Conservation (phyloP, 179 eudicot species). For the Drosera spatulata region DNA sequence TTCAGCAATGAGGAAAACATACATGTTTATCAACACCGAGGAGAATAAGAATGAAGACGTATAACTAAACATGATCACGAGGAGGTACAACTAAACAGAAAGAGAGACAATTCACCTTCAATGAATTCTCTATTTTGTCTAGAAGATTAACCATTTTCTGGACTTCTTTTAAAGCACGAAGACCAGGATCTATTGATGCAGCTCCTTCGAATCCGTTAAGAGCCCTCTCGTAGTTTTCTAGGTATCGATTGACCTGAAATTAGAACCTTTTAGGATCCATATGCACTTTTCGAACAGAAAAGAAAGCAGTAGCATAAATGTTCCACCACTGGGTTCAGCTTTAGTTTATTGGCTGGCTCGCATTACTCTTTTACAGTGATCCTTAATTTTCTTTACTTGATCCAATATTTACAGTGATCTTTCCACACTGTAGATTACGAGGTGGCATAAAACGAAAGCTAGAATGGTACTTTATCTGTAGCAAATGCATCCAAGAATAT, state of each 20-base stretch:
- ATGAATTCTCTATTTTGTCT: conserved; percentile 52
- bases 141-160: conserved; percentile 62
- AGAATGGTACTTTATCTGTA: no score
- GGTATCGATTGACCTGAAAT: conserved; percentile 66
- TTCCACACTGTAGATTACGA: no score
- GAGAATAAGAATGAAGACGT: not conserved
- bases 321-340: not conserved
- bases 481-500: no score
- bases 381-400: not conserved
- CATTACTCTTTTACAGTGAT: not conserved
- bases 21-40: conserved; percentile 1
- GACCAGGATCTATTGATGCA: conserved; percentile 81
- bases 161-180: conserved; percentile 64
- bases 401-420: no score
- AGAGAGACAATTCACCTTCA: conserved; percentile 35
- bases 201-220: conserved; percentile 91
- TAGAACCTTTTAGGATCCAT: conserved; percentile 2
- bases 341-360: not conserved
- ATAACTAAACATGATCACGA: not conserved
- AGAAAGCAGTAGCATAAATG: not conserved
- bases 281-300: not conserved
- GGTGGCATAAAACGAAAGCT: no score
- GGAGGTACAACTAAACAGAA: not conserved
- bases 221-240: conserved; percentile 91
- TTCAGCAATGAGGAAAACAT: no score